Conservation (phyloP, 768 basidiomycete genomes). For the Leccinum uliginosum region DNA sequence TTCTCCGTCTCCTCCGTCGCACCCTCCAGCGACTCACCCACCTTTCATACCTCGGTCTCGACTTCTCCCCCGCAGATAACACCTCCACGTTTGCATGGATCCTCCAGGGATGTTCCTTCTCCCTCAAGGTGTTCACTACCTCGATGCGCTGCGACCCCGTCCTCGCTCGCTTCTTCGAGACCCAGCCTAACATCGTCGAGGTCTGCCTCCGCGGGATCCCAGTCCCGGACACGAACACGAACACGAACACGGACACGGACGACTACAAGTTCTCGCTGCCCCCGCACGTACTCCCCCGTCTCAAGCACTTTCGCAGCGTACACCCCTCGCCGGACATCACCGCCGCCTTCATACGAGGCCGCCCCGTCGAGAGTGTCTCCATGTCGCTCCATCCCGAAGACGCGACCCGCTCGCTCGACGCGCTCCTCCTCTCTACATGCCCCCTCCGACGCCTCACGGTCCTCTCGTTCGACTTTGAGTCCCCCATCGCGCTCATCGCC, state of each 20-base stretch:
- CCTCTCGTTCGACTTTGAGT: conserved; percentile 51
- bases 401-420: conserved; percentile 39
- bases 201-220: conserved; percentile 53
- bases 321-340: conserved; percentile 47
- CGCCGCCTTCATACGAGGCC: conserved; percentile 39
- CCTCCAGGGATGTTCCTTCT: conserved; percentile 41
- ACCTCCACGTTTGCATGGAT: conserved; percentile 43
- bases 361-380: conserved; percentile 49
- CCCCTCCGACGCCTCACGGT: conserved; percentile 50
- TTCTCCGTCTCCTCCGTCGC: conserved; percentile 46
- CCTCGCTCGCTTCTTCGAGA: conserved; percentile 49
- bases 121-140: conserved; percentile 46
- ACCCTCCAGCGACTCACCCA: conserved; percentile 36
- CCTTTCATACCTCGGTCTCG: conserved; percentile 45
- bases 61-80: conserved; percentile 38
- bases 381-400: conserved; percentile 47
- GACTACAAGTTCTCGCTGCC: conserved; percentile 28
- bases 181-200: conserved; percentile 45
- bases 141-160: conserved; percentile 49
- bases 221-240: conserved; percentile 3
- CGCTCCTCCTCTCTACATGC: conserved; percentile 35
- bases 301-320: conserved; percentile 49
- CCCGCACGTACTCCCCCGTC: conserved; percentile 41
- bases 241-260: not conserved
- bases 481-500: conserved; percentile 41